phyloP scores from a whole-genome alignment of 1,139 yeast species.

The Pichia sp. region DNA sequence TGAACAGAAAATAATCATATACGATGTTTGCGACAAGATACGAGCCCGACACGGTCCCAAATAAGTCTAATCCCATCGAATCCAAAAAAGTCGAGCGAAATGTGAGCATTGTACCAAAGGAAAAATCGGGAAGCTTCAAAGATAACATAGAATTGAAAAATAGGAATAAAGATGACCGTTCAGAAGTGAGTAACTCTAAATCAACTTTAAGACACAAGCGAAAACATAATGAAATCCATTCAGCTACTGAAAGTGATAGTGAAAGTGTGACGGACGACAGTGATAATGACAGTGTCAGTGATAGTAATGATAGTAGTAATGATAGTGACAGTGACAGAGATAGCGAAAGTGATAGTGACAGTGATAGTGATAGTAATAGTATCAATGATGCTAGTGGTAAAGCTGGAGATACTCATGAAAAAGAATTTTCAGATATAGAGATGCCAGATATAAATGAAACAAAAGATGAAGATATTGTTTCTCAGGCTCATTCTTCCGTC shows the following conservation, averaged over 20 bases:
- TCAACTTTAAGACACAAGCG: constrained; percentile 17
- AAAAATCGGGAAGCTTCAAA: no score
- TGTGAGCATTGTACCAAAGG: no score
- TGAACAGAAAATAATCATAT: no score
- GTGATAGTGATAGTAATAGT: constrained; percentile 12
- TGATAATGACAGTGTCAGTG: constrained; percentile 3
- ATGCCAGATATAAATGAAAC: constrained; percentile 2
- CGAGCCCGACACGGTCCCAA: no score
- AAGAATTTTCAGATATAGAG: constrained; percentile 6
- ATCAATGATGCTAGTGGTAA: constrained; percentile 10
- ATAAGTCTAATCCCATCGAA: no score
- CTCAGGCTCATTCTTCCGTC: constrained; percentile 30
- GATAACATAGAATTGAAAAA: no score
- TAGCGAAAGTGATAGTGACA: constrained; percentile 3
- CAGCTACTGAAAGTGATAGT: not conserved
- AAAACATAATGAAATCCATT: constrained; percentile 16
- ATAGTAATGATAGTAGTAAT: constrained; percentile 7
- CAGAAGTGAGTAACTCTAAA: no score
- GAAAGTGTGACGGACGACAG: not conserved
- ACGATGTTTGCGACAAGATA: constrained; percentile 58
- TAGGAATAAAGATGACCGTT: no score
- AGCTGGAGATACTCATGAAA: not conserved
- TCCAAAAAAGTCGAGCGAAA: no score
- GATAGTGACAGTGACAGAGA: constrained; percentile 4
- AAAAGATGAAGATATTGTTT: not conserved